These are phyloP conservation scores for Oldenlandia corymbosa DNA, from an alignment of 257 asterid species.

Conservation along the genomic window DNA sequence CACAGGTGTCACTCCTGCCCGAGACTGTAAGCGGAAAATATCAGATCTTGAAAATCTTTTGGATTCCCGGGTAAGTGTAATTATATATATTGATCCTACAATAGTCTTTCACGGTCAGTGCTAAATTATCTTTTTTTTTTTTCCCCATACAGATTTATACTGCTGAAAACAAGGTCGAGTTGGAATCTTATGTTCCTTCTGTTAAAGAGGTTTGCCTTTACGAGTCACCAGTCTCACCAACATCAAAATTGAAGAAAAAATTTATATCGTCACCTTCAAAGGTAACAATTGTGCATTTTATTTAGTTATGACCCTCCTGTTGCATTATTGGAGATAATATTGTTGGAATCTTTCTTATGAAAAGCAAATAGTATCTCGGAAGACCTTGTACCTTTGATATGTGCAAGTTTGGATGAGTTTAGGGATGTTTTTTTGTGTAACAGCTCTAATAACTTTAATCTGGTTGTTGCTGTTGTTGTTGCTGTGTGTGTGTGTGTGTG, in stretches of 20 bases:
- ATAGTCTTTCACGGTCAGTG: background rate
- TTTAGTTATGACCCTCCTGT: too few species aligned
- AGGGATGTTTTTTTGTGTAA: too few species aligned
- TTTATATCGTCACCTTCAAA: slow-evolving; percentile 42
- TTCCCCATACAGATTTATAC: slow-evolving; percentile 48
- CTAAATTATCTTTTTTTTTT: background rate
- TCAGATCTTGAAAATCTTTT: slow-evolving; percentile 66
- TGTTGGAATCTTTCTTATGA: too few species aligned
- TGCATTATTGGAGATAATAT: too few species aligned
- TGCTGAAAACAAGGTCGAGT: slow-evolving; percentile 32
- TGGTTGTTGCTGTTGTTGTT: too few species aligned
- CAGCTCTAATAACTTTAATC: too few species aligned
- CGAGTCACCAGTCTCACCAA: slow-evolving; percentile 38
- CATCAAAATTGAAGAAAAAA: slow-evolving; percentile 41
- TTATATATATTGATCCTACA: background rate
- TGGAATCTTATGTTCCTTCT: slow-evolving; percentile 35
- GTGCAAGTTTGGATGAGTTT: too few species aligned
- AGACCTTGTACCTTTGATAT: too few species aligned
- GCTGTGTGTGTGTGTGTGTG: too few species aligned
- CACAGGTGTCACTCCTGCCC: slow-evolving; percentile 44
- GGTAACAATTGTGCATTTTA: slow-evolving; percentile 33
- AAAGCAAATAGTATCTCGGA: too few species aligned
- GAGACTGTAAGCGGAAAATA: slow-evolving; percentile 43
- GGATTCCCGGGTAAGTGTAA: slow-evolving; percentile 60
- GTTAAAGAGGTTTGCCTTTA: slow-evolving; percentile 44